These are phyloP conservation scores for Aschersonia sp. DNA, from an alignment of 2,329 filamentous ascomycete species.

Conservation along the genomic window DNA sequence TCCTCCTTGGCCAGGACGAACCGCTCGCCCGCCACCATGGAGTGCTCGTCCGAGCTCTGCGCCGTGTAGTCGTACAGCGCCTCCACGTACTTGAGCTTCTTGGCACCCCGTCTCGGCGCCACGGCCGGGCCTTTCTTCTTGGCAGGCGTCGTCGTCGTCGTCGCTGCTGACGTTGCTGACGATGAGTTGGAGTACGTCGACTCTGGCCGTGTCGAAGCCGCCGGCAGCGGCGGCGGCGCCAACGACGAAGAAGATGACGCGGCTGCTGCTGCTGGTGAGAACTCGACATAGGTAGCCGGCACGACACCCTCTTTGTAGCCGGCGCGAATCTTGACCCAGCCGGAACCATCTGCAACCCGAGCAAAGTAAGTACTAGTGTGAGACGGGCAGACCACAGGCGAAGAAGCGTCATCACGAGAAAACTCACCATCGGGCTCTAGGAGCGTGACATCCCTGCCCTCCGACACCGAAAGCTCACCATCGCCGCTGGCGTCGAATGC, in stretches of 20 bases:
- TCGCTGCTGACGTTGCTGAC: slow-evolving; percentile 16
- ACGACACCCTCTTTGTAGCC: slow-evolving; percentile 72
- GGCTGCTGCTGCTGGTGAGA: slow-evolving; percentile 30
- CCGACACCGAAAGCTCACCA: slow-evolving; percentile 67
- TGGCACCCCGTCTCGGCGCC: slow-evolving; percentile 77
- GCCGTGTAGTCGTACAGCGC: slow-evolving; percentile 87
- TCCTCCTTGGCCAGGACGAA: slow-evolving; percentile 85
- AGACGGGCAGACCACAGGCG: not conserved
- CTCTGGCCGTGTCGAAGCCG: slow-evolving; percentile 43
- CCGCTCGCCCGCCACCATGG: slow-evolving; percentile 78
- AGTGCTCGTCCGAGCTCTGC: slow-evolving; percentile 74
- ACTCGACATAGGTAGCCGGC: slow-evolving; percentile 72
- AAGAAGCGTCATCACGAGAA: not conserved
- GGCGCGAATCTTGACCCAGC: slow-evolving; percentile 75
- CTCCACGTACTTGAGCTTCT: slow-evolving; percentile 87
- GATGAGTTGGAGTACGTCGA: slow-evolving; percentile 65
- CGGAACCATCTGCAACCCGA: slow-evolving; percentile 57
- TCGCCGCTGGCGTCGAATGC: slow-evolving; percentile 65
- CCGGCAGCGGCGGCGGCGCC: slow-evolving; percentile 8
- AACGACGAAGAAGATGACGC: slow-evolving; percentile 10
- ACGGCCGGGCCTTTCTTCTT: slow-evolving; percentile 91
- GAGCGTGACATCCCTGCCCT: slow-evolving; percentile 63
- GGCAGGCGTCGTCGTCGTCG: slow-evolving; percentile 13
- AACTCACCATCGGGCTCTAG: slow-evolving; percentile 76
- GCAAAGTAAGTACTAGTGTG: not conserved